Conservation (phyloP, 768 basidiomycete species). For the Leccinum truebloodii region DNA sequence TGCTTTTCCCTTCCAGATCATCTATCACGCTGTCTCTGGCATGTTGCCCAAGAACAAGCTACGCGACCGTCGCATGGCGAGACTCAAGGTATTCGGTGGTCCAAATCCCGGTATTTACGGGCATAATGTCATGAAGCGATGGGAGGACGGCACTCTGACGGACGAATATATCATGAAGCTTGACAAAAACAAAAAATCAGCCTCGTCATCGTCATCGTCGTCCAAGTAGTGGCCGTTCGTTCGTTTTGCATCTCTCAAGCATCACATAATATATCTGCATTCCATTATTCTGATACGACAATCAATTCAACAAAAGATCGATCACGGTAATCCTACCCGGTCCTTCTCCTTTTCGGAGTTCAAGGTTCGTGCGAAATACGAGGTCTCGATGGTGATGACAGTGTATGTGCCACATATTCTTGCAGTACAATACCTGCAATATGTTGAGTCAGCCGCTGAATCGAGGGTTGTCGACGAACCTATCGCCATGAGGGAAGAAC, state of each 20-base stretch:
- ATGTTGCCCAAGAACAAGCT: constrained; percentile 99
- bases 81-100: constrained; percentile 86
- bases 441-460: constrained; percentile 1
- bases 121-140: constrained; percentile 76
- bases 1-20: too few species aligned
- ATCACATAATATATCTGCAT: constrained; percentile 9
- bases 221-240: constrained; percentile 15
- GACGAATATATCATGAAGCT: constrained; percentile 34
- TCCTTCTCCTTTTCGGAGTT: constrained; percentile 10
- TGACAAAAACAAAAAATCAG: constrained; percentile 21
- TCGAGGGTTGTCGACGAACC: constrained; percentile 41
- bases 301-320: neutral
- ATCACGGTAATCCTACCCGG: neutral
- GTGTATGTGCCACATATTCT: constrained; percentile 51
- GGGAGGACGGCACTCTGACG: constrained; percentile 78
- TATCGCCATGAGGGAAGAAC: constrained; percentile 70
- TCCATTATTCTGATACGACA: neutral
- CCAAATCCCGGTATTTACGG: constrained; percentile 75
- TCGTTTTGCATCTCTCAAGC: neutral
- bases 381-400: constrained; percentile 10
- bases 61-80: constrained; percentile 81
- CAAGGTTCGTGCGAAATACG: neutral
- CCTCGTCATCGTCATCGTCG: neutral
- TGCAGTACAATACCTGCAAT: constrained; percentile 65
- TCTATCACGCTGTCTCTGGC: constrained; percentile 92